These are phyloP conservation scores for Microbotryum lychnidis-dioicae DNA, from an alignment of 1,284 basidiomycete species.

Conservation along the genomic window DNA sequence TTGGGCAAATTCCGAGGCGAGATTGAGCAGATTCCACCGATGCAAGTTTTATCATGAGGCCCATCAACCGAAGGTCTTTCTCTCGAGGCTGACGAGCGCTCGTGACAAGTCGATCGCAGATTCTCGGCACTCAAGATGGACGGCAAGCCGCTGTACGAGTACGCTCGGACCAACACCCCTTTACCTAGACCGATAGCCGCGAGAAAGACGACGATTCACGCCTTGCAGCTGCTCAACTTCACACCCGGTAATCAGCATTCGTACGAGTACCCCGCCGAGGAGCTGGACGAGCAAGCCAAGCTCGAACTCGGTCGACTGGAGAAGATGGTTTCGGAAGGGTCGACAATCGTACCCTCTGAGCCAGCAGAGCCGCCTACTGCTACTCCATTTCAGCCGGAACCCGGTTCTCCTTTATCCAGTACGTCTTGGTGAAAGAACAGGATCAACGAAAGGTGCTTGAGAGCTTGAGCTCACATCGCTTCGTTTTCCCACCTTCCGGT, in stretches of 20 bases:
- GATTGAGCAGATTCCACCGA: constrained; percentile 81
- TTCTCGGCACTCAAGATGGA: constrained; percentile 99
- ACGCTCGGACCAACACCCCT: constrained; percentile 80
- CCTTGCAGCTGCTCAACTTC: constrained; percentile 54
- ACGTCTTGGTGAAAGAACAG: no score
- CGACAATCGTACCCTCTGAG: constrained; percentile 41
- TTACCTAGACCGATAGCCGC: constrained; percentile 86
- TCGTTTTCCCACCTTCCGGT: constrained; percentile 11
- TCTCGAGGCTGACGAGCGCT: not conserved
- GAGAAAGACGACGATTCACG: constrained; percentile 73
- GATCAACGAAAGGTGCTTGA: no score
- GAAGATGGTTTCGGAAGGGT: constrained; percentile 39
- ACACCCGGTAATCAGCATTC: constrained; percentile 30
- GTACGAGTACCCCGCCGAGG: constrained; percentile 28
- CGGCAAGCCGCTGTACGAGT: constrained; percentile 90
- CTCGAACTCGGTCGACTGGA: constrained; percentile 55
- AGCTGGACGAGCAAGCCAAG: constrained; percentile 10
- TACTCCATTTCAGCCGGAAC: no score
- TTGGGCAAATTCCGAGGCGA: constrained; percentile 76
- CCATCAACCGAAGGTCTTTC: not conserved
- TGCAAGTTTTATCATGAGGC: constrained; percentile 48
- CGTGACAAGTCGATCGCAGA: constrained; percentile 44
- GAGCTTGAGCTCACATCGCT: not conserved
- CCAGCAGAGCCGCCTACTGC: constrained; percentile 20
- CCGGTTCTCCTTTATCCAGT: no score